phyloP scores from a whole-genome alignment of 139 green algal genomes.

The Gonium pectorale region DNA sequence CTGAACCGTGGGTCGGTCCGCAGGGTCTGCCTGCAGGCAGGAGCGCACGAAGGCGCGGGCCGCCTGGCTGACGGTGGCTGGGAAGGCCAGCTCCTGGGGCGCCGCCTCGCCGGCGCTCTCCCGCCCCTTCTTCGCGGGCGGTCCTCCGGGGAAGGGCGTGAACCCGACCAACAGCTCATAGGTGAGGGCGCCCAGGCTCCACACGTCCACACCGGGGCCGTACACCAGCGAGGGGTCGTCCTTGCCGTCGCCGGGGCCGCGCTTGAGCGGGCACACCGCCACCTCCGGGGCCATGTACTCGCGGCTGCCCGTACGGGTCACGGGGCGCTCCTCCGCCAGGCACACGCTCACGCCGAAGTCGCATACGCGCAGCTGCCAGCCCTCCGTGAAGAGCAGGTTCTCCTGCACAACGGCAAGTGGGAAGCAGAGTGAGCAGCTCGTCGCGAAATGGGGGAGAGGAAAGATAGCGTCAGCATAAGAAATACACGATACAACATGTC shows the following conservation, averaged over 20 bases:
- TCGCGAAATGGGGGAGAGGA: too few species aligned
- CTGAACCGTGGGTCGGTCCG: slow-evolving; percentile 40
- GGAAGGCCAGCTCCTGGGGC: slow-evolving; percentile 23
- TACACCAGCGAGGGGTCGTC: slow-evolving; percentile 51
- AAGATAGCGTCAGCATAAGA: too few species aligned
- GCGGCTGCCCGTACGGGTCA: slow-evolving; percentile 62
- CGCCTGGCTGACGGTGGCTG: slow-evolving; percentile 12
- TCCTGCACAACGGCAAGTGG: background rate
- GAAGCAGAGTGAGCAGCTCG: too few species aligned
- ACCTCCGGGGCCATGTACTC: slow-evolving; percentile 63
- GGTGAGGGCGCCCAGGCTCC: slow-evolving; percentile 56
- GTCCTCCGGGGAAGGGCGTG: slow-evolving; percentile 18
- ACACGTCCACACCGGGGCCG: slow-evolving; percentile 54
- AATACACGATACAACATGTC: too few species aligned
- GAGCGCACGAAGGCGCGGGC: slow-evolving; percentile 33
- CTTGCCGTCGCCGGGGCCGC: slow-evolving; percentile 65
- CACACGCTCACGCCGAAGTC: slow-evolving; percentile 69
- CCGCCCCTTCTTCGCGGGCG: background rate
- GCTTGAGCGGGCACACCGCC: slow-evolving; percentile 55
- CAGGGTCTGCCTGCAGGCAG: slow-evolving; percentile 45
- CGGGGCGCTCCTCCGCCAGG: slow-evolving; percentile 57
- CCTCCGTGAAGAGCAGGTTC: slow-evolving; percentile 35
- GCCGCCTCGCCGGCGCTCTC: background rate
- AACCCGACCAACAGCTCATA: slow-evolving; percentile 67
- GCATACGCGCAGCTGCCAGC: slow-evolving; percentile 31